Evolutionary conservation across 768 basidiomycete genomes (phyloP).

Genomic region (Chalciporus piperatus): DNA sequence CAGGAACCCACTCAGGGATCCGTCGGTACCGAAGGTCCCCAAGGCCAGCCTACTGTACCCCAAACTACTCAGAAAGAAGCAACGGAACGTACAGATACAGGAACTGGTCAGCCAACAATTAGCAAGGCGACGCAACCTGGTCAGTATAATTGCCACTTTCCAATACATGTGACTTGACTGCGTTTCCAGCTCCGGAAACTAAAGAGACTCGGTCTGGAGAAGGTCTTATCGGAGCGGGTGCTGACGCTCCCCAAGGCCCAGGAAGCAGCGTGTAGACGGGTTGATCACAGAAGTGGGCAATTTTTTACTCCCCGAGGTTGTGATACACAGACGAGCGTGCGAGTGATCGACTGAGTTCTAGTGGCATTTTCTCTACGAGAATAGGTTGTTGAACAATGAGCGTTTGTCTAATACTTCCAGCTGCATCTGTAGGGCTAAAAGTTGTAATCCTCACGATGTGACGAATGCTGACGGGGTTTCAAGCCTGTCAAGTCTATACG

Average conservation of each 20-base stretch:
- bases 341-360: no score
- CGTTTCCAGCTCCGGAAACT: background rate
- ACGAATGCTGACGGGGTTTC: no score
- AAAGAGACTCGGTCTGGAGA: background rate
- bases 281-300: background rate
- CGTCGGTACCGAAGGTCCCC: background rate
- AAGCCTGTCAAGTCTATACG: no score
- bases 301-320: no score
- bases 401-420: no score
- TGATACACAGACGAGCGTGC: no score
- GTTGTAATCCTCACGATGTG: no score
- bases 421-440: no score
- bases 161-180: background rate
- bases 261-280: constrained; percentile 3
- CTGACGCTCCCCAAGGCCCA: constrained; percentile 4
- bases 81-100: background rate
- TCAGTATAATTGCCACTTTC: background rate
- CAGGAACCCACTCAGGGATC: background rate
- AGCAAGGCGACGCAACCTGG: background rate
- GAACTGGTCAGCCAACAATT: background rate
- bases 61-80: background rate
- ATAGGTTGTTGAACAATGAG: no score
- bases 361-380: no score
- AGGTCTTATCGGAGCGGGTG: background rate
- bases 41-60: background rate